Base-by-base conservation (phyloP, 2,329 filamentous ascomycete genomes). In the Ceratocystis albifundus region DNA sequence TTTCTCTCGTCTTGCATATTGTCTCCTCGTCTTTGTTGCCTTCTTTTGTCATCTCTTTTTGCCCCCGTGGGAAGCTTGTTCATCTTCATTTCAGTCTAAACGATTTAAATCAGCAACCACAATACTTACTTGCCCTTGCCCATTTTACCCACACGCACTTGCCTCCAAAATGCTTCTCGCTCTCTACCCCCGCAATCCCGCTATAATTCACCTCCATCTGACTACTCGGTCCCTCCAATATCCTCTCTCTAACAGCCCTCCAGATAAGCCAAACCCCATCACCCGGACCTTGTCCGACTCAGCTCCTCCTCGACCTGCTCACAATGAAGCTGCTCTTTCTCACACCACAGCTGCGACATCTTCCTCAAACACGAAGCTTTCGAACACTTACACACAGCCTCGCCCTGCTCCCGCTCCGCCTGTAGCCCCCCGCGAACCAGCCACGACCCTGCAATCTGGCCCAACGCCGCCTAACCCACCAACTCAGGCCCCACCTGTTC, bases 211-310 rank as follows among this genome's bases (percentile, higher is more conserved):
- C 45, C 32, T 22, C n/a, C 64, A 66, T 10, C 36, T 41, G 2
- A 41, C 8, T 41, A 12, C 36, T 41, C 36, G 8, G 36, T 3
- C 36, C 36, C 36, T 41, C 36, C 36, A 41, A 10, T 69, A 70
- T 79, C 72, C 68, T 80, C 84, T 65, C 79, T 78, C 17, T 85
- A 86, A 70, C 82, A 83, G 76, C 78, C 82, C 64, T 83, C 81
- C 25, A 80, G 82, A 70, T 77, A 79, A 62, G 81, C 82, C 62
- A 12, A 46, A 36, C 44, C 28, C 57, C 20, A 32, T 67, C 20
- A 67, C 57, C 44, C 66, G 63, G 17, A 67, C 57, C 45, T 12
- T 59, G 25, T 67, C 66, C n/a, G 57, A 64, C 36, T 59, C 64
- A 25, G 59, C 41, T 10, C 65, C 63, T 12, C 10, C 53, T 12